Evolutionary conservation across 2,329 filamentous ascomycete species (phyloP).

Genomic region (Dothistroma septosporum): DNA sequence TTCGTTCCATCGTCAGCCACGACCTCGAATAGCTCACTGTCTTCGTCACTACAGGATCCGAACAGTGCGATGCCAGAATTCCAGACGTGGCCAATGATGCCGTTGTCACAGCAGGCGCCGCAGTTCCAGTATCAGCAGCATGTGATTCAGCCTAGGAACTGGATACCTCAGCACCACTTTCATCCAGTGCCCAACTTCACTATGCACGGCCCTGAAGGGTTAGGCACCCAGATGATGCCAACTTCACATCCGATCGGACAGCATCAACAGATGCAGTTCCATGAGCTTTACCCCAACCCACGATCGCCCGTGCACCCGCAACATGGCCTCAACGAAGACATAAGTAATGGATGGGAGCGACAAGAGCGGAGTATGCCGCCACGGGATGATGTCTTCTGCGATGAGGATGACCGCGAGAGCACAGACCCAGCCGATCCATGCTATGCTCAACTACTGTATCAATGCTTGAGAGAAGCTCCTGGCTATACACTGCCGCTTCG

Average conservation of each 20-base stretch:
- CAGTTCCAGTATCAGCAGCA: slow-evolving; percentile 10
- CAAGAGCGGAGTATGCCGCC: slow-evolving; percentile 11
- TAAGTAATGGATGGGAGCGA: slow-evolving; percentile 7
- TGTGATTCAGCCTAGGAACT: slow-evolving; percentile 11
- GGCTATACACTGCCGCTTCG: slow-evolving; percentile 71
- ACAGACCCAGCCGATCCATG: slow-evolving; percentile 23
- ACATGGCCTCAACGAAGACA: slow-evolving; percentile 6
- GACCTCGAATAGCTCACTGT: slow-evolving; percentile 12
- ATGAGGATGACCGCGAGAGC: slow-evolving; percentile 17
- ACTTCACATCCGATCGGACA: slow-evolving; percentile 19
- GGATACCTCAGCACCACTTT: slow-evolving; percentile 16
- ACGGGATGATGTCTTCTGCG: slow-evolving; percentile 15
- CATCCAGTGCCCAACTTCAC: slow-evolving; percentile 11
- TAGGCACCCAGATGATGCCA: slow-evolving; percentile 22
- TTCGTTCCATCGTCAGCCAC: slow-evolving; percentile 12
- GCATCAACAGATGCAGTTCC: slow-evolving; percentile 7
- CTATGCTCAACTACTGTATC: slow-evolving; percentile 78
- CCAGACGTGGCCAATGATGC: slow-evolving; percentile 14
- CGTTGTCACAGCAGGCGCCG: slow-evolving; percentile 2
- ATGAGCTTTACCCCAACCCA: slow-evolving; percentile 10
- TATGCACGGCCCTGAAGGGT: slow-evolving; percentile 12
- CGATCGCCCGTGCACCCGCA: slow-evolving; percentile 8
- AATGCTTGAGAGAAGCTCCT: slow-evolving; percentile 65
- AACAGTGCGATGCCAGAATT: slow-evolving; percentile 9
- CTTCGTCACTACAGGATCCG: slow-evolving; percentile 17